Evolutionary conservation across 1,139 yeast genomes (phyloP).

Genomic region (Pichia sp.): DNA sequence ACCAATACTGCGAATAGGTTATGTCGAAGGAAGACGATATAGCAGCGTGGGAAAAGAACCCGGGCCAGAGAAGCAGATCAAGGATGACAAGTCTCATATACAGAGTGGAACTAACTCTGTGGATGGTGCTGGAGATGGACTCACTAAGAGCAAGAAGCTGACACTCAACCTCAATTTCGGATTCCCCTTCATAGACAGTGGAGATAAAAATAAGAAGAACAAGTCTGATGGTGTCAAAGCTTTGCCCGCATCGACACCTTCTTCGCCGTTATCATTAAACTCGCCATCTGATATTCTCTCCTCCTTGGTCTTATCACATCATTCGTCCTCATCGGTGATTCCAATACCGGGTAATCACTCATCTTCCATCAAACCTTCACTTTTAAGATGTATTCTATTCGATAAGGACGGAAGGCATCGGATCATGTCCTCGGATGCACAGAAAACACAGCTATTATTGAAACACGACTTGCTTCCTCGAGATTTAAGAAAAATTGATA

Average conservation of each 20-base stretch:
- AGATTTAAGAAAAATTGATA: conserved; percentile 81
- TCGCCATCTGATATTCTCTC: conserved; percentile 5
- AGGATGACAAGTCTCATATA: no score
- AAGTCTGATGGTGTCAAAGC: background rate
- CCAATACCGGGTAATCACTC: conserved; percentile 3
- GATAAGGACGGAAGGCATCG: conserved; percentile 66
- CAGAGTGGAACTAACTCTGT: no score
- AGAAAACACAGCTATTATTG: conserved; percentile 65
- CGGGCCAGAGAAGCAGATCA: no score
- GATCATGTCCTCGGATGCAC: conserved; percentile 70
- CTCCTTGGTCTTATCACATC: conserved; percentile 5
- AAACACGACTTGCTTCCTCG: conserved; percentile 76
- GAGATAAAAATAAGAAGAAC: background rate
- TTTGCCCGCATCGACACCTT: background rate
- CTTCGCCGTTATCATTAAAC: background rate
- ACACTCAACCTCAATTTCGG: no score
- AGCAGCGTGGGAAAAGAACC: no score
- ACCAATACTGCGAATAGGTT: no score
- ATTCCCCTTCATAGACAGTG: no score
- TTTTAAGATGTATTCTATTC: conserved; percentile 63
- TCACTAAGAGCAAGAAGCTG: no score
- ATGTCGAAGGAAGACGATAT: no score
- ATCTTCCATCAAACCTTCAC: conserved; percentile 10
- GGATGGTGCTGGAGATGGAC: no score
- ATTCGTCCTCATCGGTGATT: no score